A percentile compares a stretch with the other conserved stretches of the same genome.
phyloP scores from a whole-genome alignment of 352 stramenopile genomes.

The Pythium brachiatum region DNA sequence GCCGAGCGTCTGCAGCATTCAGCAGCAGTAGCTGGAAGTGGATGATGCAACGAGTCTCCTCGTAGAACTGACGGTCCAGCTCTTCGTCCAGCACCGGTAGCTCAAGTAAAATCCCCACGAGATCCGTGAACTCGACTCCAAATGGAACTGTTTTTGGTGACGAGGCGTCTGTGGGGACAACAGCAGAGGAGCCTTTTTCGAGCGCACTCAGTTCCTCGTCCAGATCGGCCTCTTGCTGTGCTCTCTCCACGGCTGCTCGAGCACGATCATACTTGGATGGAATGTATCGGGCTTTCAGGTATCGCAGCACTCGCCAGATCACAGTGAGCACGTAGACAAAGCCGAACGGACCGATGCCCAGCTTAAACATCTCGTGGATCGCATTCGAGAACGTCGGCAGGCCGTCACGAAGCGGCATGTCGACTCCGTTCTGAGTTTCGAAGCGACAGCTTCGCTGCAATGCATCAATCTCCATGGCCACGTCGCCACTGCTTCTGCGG shows the following conservation, averaged over 20 bases:
- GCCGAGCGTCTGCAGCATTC: slow-evolving; percentile 80
- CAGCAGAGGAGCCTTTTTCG: slow-evolving; percentile 8
- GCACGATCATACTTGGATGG: slow-evolving; percentile 28
- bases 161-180: slow-evolving; percentile 4
- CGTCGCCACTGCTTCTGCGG: slow-evolving; percentile 42
- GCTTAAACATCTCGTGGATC: slow-evolving; percentile 42
- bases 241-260: slow-evolving; percentile 13
- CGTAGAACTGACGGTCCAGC: slow-evolving; percentile 75
- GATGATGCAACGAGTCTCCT: slow-evolving; percentile 90
- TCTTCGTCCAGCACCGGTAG: slow-evolving; percentile 71
- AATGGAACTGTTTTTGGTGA: not conserved
- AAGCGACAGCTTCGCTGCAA: slow-evolving; percentile 52
- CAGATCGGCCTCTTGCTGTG: slow-evolving; percentile 17
- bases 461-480: slow-evolving; percentile 68
- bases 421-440: slow-evolving; percentile 25
- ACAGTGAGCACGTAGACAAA: slow-evolving; percentile 66
- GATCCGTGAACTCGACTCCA: slow-evolving; percentile 30
- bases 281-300: slow-evolving; percentile 54
- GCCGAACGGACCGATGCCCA: slow-evolving; percentile 52
- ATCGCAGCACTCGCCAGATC: slow-evolving; percentile 38
- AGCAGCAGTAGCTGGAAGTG: slow-evolving; percentile 91
- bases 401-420: slow-evolving; percentile 42
- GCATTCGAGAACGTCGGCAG: slow-evolving; percentile 42
- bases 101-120: slow-evolving; percentile 61
- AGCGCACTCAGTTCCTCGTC: slow-evolving; percentile 21